Conservation (phyloP, 1,284 basidiomycete genomes). For the Apiotrichum sp. region DNA sequence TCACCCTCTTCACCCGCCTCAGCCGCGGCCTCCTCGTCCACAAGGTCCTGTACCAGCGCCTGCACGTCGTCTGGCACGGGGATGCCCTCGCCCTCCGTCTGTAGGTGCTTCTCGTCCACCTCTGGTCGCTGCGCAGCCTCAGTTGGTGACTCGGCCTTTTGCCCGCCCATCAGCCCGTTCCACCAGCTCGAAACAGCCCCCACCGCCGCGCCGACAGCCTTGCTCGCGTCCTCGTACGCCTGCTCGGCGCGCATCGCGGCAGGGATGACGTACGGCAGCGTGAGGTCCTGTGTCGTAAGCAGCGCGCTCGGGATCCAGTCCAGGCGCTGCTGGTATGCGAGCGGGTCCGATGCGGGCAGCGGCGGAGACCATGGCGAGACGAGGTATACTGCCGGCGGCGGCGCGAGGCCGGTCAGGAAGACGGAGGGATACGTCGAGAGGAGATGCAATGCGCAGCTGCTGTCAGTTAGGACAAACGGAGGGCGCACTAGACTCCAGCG, state of each 20-base stretch:
- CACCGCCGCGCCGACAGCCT: constrained; percentile 9
- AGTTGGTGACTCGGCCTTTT: background rate
- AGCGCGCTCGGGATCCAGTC: constrained; percentile 38
- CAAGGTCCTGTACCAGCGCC: background rate
- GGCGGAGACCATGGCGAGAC: constrained; percentile 42
- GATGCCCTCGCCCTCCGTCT: constrained; percentile 1
- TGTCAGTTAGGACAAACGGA: background rate
- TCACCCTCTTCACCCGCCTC: background rate
- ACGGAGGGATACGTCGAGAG: constrained; percentile 24
- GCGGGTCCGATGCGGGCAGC: constrained; percentile 27
- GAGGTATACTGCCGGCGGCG: constrained; percentile 34
- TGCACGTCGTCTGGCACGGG: background rate
- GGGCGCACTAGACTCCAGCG: constrained; percentile 40
- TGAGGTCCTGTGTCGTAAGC: constrained; percentile 37
- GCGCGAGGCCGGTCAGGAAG: constrained; percentile 24
- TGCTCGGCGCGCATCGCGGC: constrained; percentile 10
- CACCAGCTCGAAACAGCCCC: constrained; percentile 11
- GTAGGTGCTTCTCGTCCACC: too few species aligned
- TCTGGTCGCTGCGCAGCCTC: too few species aligned
- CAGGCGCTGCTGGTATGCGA: constrained; percentile 35
- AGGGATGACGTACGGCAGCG: constrained; percentile 16
- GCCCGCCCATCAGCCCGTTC: background rate
- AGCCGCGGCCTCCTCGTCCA: background rate
- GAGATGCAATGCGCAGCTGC: constrained; percentile 37
- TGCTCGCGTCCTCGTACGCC: constrained; percentile 5